Percentiles rank a stretch among this genome's conserved stretches.
phyloP scores from a whole-genome alignment of 2,329 filamentous ascomycete genomes.

The Aspergillus alliaceus region DNA sequence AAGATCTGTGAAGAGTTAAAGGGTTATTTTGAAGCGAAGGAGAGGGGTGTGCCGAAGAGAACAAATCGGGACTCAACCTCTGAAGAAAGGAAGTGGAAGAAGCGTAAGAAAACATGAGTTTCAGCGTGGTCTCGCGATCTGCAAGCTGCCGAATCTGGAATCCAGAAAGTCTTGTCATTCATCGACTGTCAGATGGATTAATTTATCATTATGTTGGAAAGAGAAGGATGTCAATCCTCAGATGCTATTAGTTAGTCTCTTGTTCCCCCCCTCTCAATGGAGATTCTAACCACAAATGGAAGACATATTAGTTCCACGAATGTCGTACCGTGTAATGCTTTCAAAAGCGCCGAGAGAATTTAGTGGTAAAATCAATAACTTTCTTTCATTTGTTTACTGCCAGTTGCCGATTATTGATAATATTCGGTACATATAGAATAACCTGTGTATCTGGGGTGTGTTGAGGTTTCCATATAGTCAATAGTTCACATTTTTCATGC shows the following conservation, averaged over 20 bases:
- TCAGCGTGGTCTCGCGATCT: neutral
- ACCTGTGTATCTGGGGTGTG: too few relatives aligned
- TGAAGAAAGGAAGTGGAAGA: neutral
- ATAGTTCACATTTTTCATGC: too few relatives aligned
- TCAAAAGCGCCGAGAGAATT: too few relatives aligned
- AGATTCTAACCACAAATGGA: neutral
- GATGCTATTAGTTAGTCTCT: neutral
- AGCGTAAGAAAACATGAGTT: neutral
- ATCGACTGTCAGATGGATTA: neutral
- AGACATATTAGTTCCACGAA: neutral
- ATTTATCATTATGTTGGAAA: neutral
- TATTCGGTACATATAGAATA: too few relatives aligned
- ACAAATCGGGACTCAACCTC: neutral
- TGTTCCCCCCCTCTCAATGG: neutral
- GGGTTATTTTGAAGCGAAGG: slow-evolving; percentile 27
- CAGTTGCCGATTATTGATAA: too few relatives aligned
- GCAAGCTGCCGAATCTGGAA: neutral
- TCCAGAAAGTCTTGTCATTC: neutral
- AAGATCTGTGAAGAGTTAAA: slow-evolving; percentile 32
- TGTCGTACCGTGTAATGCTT: neutral
- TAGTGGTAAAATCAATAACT: too few relatives aligned
- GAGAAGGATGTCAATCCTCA: neutral
- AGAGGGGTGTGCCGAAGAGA: slow-evolving; percentile 21
- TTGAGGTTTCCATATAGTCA: too few relatives aligned
- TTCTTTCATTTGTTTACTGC: too few relatives aligned